A percentile compares a stretch with the other conserved stretches of the same genome.
phyloP scores from a whole-genome alignment of 225 moss, liverwort and hornwort genomes.

The Climacium dendroides region DNA sequence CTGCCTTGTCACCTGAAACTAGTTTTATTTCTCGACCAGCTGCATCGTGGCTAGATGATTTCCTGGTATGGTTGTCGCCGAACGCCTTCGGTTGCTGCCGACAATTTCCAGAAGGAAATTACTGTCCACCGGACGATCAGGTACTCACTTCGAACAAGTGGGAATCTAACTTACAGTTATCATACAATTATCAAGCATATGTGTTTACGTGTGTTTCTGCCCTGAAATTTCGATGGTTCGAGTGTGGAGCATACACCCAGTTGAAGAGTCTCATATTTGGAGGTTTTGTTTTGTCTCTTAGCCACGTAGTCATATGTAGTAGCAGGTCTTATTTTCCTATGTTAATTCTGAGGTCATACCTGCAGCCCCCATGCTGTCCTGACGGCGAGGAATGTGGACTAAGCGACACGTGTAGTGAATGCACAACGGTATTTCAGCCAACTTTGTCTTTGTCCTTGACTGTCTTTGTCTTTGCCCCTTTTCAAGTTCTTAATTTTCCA shows the following conservation, averaged over 20 bases:
- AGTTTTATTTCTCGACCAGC: slow-evolving; percentile 90
- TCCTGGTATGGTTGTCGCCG: slow-evolving; percentile 87
- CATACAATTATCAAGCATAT: background rate
- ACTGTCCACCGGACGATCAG: slow-evolving; percentile 99
- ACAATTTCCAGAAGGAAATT: slow-evolving; percentile 66
- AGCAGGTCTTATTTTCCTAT: background rate
- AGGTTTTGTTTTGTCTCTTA: background rate
- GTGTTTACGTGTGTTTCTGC: background rate
- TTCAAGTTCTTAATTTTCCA: background rate
- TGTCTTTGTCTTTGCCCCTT: background rate
- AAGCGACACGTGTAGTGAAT: slow-evolving; percentile 71
- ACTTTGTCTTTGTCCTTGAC: background rate
- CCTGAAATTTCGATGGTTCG: background rate
- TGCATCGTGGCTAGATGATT: slow-evolving; percentile 98
- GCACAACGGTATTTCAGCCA: slow-evolving; percentile 69
- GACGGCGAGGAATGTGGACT: slow-evolving; percentile 72
- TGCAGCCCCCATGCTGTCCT: slow-evolving; percentile 91
- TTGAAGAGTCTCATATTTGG: background rate
- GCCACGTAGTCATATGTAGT: background rate
- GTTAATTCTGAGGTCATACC: background rate
- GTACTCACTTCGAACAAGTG: slow-evolving; percentile 9
- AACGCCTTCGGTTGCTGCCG: slow-evolving; percentile 99
- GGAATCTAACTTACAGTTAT: background rate
- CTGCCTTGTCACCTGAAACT: slow-evolving; percentile 67
- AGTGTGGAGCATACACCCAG: background rate